These are phyloP conservation scores for Bryoerythrophyllum caledonicum DNA, from an alignment of 225 moss, liverwort and hornwort species.

Conservation along the genomic window DNA sequence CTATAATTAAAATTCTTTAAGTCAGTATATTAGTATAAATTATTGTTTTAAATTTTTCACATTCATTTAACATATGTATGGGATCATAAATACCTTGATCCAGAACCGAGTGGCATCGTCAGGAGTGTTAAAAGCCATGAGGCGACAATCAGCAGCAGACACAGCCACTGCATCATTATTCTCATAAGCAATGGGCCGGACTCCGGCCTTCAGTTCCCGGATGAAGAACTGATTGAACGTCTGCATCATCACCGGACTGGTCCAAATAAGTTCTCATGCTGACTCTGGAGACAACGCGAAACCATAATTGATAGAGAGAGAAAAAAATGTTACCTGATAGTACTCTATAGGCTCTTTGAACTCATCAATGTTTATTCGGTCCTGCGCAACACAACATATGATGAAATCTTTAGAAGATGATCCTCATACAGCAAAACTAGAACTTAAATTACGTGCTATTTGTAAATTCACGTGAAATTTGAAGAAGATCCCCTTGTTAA, in stretches of 20 bases:
- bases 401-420: constrained; percentile 13
- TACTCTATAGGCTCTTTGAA: constrained; percentile 84
- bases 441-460: too few species aligned
- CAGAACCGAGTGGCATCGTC: constrained; percentile 92
- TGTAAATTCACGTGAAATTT: too few species aligned
- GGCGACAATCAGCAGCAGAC: constrained; percentile 85
- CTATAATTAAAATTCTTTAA: too few species aligned
- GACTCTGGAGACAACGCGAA: background rate
- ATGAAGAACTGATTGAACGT: constrained; percentile 96
- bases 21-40: too few species aligned
- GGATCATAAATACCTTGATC: constrained; percentile 99
- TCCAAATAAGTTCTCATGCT: constrained; percentile 11
- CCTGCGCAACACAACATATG: constrained; percentile 48
- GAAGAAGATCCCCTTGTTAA: too few species aligned
- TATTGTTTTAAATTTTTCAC: too few species aligned
- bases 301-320: too few species aligned
- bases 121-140: constrained; percentile 71
- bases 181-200: constrained; percentile 75
- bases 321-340: constrained; percentile 58
- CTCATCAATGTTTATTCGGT: constrained; percentile 90
- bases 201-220: constrained; percentile 90
- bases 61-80: too few species aligned
- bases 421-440: background rate
- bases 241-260: constrained; percentile 35
- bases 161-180: constrained; percentile 79